These are phyloP conservation scores for Hypsizygus ulmarius DNA, from an alignment of 1,284 basidiomycete species.

Conservation along the genomic window DNA sequence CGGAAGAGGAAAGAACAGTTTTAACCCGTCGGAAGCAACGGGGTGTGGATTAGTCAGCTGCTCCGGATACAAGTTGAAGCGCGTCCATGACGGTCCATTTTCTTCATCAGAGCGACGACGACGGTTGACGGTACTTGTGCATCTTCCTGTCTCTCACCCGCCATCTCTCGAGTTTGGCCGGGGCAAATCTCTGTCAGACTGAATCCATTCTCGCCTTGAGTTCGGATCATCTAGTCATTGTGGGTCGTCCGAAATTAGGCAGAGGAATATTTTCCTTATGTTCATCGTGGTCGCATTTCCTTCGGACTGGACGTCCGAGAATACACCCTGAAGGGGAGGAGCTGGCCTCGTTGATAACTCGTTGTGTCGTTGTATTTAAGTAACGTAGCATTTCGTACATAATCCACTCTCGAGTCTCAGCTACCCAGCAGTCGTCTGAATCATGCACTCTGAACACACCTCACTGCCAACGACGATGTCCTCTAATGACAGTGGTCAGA, in stretches of 20 bases:
- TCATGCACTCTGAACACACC: conserved; percentile 12
- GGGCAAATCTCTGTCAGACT: conserved; percentile 62
- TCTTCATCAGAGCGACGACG: conserved; percentile 66
- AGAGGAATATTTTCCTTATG: conserved; percentile 52
- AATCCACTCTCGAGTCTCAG: conserved; percentile 4
- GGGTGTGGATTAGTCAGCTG: conserved; percentile 37
- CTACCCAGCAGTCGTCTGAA: conserved; percentile 2
- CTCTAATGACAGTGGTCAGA: conserved; percentile 13
- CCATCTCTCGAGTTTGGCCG: conserved; percentile 27
- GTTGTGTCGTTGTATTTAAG: conserved; percentile 14
- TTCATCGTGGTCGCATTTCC: not conserved
- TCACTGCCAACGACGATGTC: conserved; percentile 13
- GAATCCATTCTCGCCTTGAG: conserved; percentile 70
- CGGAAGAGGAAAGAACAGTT: not conserved
- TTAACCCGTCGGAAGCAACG: conserved; percentile 8
- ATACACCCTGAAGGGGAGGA: conserved; percentile 3
- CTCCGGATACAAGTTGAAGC: conserved; percentile 2
- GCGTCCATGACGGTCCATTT: conserved; percentile 2
- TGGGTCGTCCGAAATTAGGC: conserved; percentile 77
- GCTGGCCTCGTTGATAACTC: conserved; percentile 12
- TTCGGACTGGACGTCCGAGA: conserved; percentile 4
- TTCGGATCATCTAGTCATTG: conserved; percentile 56
- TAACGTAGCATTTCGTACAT: conserved; percentile 7
- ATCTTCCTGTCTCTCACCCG: conserved; percentile 74
- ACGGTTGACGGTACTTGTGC: conserved; percentile 49